Evolutionary conservation across 768 basidiomycete species (phyloP), one percentile per base, ranked within the genome.

Genomic region (Gymnopilus dilepis): DNA sequence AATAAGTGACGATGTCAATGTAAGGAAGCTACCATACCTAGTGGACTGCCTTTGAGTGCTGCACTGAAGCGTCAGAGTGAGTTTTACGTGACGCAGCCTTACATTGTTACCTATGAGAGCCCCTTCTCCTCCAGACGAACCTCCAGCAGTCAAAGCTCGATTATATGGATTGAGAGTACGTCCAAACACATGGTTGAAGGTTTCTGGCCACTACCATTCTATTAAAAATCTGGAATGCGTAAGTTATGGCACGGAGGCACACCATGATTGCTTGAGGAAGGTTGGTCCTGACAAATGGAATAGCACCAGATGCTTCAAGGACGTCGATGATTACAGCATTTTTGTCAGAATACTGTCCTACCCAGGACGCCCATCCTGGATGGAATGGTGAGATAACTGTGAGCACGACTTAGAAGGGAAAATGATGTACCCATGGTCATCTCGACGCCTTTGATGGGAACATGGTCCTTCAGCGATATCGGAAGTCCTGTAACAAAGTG

Each of bases 51-150:
- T 62, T 71, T 77, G 17, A 82, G 64, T 15, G 80, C 82, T 81
- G 47, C 30, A 34, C 41, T 9, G 28, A 37, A 34, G 11, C 28
- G 4, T 41, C 15, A 59, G 45, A 19, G 19, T 48, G 19, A 22
- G 30, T 26, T 17, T 19, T 8, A 51, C 6, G 15, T 21, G 13
- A 22, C 17, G 11, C 26, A 13, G 30, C 26, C 19, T 15, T 2
- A 24, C 7, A 2, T n/a, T 24, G 71, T 80, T 66, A 69, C 86
- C 87, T 41, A 94, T 66, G 6, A 95, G 80, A 1, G 93, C 91
- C 38, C 90, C 90, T 76, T 95, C 94, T 38, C 94, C 94, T 6
- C 94, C 94, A 4, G 89, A 91, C 0, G 92, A 94, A 1, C 94
- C 94, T 13, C 93, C 93, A 4, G 79, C 75, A 6, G 89, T 92